Evolutionary conservation across 257 asterid species (phyloP), one percentile per base, ranked within the genome.

Genomic region (Solanum peruvianum): DNA sequence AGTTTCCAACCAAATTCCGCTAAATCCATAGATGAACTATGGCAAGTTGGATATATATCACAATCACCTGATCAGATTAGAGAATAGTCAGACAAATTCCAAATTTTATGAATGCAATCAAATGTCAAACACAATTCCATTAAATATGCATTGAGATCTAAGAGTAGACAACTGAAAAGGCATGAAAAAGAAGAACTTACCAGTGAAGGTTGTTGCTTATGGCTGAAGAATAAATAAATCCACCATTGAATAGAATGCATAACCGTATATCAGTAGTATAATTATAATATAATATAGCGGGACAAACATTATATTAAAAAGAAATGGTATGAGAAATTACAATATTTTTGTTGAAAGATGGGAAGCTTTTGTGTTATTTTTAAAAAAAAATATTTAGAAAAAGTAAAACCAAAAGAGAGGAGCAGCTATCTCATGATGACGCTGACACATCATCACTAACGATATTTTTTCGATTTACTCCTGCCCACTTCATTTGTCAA

Each of bases 61-160:
- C 94, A 95, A 91, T 93, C 93, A 93, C 83, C 83, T 77, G 83
- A 77, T 77, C 62, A 77, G 39, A 42, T 44, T 77, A n/a, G 60
- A 25, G 60, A 77, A 25, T 12, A 15, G 62, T 44, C 39, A 42
- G 62, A 42, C 7, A 76, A 76, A 13, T 42, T 76, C 20, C 83
- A 41, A 42, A 41, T 13, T 41, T 42, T 42, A 13, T 13, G 37
- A 41, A 13, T 42, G 13, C 35, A 42, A 76, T 13, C 4, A 76
- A 76, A 41, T 23, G 29, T 12, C 27, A 27, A 27, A 27, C 27
- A 27, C 27, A 27, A 27, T 27, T 27, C 60, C 14, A 42, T 25
- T 2, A 44, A 18, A 72, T 20, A 35, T 71, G 45, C 27, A 20
- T 72, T 15, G 16, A 44, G 62, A 77, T 44, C 58, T 15, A 77